A percentile compares a stretch with the other conserved stretches of the same genome.
phyloP scores from a whole-genome alignment of 306 rosid genomes.

The Dryas alaskensis region DNA sequence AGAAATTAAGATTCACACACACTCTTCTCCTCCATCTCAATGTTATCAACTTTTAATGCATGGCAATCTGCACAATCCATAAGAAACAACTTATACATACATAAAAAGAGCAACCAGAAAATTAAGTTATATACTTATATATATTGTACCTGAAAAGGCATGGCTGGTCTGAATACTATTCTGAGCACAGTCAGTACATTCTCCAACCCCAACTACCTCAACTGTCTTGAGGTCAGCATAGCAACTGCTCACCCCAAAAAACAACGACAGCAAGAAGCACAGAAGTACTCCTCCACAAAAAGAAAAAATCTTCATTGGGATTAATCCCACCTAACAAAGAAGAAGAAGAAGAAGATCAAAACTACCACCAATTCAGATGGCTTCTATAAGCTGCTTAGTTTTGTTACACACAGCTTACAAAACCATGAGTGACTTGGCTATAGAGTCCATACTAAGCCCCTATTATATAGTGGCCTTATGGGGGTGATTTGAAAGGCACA shows the following conservation, averaged over 20 bases:
- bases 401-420: neutral
- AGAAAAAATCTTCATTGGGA: conserved; percentile 46
- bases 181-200: conserved; percentile 69
- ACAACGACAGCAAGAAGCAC: conserved; percentile 52
- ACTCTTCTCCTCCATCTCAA: too few relatives aligned
- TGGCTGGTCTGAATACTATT: conserved; percentile 50
- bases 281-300: conserved; percentile 39
- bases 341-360: neutral
- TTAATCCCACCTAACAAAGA: conserved; percentile 11
- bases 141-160: conserved; percentile 67
- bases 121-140: neutral
- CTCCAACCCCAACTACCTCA: conserved; percentile 77
- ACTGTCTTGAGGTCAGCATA: conserved; percentile 48
- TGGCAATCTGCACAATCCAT: neutral
- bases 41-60: neutral
- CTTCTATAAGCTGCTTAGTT: neutral
- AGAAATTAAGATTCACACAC: too few relatives aligned
- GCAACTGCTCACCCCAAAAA: conserved; percentile 46
- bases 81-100: neutral
- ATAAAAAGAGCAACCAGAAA: conserved; percentile 6
- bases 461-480: conserved; percentile 43
- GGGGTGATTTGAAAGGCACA: conserved; percentile 5
- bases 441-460: conserved; percentile 6
- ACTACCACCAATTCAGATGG: neutral
- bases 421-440: neutral